These are phyloP conservation scores for Podospora pseudoanserina DNA, from an alignment of 495 filamentous ascomycete genomes.

Conservation along the genomic window DNA sequence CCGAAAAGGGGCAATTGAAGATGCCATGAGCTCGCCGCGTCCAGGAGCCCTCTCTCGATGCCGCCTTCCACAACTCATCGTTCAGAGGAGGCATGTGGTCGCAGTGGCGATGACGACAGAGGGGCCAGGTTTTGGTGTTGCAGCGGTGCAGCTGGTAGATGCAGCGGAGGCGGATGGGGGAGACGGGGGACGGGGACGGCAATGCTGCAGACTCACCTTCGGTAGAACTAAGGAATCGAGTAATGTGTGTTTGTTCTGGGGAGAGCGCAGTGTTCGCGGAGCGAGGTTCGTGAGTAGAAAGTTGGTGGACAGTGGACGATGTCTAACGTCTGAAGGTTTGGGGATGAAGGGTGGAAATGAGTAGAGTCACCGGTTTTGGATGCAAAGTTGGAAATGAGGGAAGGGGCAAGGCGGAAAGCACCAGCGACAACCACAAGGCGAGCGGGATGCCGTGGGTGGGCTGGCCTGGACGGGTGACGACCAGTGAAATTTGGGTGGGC, in stretches of 20 bases:
- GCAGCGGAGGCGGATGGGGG: conserved; percentile 17
- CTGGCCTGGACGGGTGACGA: conserved; percentile 18
- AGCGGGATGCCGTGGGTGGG: conserved; percentile 30
- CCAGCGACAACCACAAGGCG: conserved; percentile 33
- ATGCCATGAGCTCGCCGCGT: neutral
- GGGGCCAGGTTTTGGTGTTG: conserved; percentile 10
- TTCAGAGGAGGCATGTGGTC: conserved; percentile 20
- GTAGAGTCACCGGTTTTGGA: conserved; percentile 30
- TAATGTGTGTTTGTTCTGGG: conserved; percentile 9
- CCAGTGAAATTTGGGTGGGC: conserved; percentile 27
- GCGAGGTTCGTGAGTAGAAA: conserved; percentile 14
- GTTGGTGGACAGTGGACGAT: conserved; percentile 22
- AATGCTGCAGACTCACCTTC: conserved; percentile 25
- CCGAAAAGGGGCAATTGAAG: conserved; percentile 21
- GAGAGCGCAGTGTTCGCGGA: conserved; percentile 10
- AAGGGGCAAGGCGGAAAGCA: conserved; percentile 36
- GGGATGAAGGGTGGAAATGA: conserved; percentile 26
- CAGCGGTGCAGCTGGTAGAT: conserved; percentile 19
- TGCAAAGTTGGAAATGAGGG: conserved; percentile 41
- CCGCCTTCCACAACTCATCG: conserved; percentile 14
- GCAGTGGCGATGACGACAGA: conserved; percentile 39
- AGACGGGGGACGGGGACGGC: conserved; percentile 14
- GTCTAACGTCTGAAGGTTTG: conserved; percentile 27
- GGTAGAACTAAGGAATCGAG: conserved; percentile 17
- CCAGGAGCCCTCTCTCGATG: conserved; percentile 14